Percentiles rank a stretch among this genome's conserved stretches.
phyloP scores from a whole-genome alignment of 2,329 filamentous ascomycete genomes.

The Aspergillus terreus region DNA sequence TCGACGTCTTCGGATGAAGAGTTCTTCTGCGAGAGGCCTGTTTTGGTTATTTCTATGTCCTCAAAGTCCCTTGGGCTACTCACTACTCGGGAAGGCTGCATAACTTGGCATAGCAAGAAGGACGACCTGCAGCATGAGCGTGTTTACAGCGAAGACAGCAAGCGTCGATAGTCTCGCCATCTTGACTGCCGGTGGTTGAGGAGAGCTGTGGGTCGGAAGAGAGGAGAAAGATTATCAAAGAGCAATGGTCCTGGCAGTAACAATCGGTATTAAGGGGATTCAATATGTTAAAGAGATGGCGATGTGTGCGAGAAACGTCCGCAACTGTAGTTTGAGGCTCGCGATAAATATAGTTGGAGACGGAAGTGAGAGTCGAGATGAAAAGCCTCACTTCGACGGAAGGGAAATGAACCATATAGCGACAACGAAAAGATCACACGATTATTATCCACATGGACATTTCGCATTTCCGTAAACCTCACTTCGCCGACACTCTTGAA shows the following conservation, averaged over 20 bases:
- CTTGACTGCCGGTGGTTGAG: not conserved
- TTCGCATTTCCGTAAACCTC: not conserved
- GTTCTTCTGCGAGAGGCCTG: slow-evolving; percentile 6
- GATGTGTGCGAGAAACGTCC: too few relatives aligned
- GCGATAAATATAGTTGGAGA: not conserved
- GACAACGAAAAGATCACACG: not conserved
- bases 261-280: too few relatives aligned
- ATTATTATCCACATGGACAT: not conserved
- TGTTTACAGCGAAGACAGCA: not conserved
- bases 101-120: not conserved
- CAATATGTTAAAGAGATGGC: too few relatives aligned
- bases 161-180: not conserved
- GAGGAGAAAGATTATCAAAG: not conserved
- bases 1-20: slow-evolving; percentile 19
- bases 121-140: not conserved
- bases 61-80: not conserved
- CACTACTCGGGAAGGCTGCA: not conserved
- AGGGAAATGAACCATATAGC: not conserved
- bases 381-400: not conserved
- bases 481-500: not conserved
- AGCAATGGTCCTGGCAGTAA: not conserved
- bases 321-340: too few relatives aligned
- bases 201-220: not conserved
- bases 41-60: not conserved
- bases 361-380: not conserved